A percentile compares a stretch with the other conserved stretches of the same genome.
phyloP scores from a whole-genome alignment of 305 asterid species.

The Fraxinus nigra region DNA sequence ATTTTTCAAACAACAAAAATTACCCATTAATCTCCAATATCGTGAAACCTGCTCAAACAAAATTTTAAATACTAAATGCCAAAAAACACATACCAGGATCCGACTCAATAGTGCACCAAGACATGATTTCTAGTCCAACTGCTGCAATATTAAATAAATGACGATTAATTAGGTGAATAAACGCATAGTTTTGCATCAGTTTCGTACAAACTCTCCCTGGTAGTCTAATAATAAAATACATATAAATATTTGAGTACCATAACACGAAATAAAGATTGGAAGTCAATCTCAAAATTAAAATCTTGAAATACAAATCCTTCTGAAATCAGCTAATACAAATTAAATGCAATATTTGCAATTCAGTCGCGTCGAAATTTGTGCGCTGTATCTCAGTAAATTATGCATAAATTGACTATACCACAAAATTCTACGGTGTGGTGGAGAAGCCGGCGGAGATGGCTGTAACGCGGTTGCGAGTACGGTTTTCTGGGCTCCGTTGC shows the following conservation, averaged over 20 bases:
- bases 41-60: neutral
- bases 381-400: neutral
- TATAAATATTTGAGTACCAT: neutral
- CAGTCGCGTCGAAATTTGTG: constrained; percentile 15
- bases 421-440: neutral
- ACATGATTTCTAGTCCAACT: constrained; percentile 49
- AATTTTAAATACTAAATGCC: neutral
- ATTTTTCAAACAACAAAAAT: neutral
- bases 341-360: constrained; percentile 5
- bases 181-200: neutral
- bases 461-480: constrained; percentile 25
- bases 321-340: neutral
- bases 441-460: constrained; percentile 11
- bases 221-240: no score
- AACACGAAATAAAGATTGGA: neutral
- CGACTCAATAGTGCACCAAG: constrained; percentile 99
- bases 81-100: constrained; percentile 74
- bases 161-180: constrained; percentile 22
- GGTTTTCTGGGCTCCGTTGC: neutral
- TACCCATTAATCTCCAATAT: neutral
- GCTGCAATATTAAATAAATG: constrained; percentile 18
- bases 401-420: constrained; percentile 20
- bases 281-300: neutral
- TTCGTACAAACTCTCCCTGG: constrained; percentile 2
- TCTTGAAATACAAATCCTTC: neutral